phyloP scores from a whole-genome alignment of 139 green algal genomes.

The Chlorella sp. region DNA sequence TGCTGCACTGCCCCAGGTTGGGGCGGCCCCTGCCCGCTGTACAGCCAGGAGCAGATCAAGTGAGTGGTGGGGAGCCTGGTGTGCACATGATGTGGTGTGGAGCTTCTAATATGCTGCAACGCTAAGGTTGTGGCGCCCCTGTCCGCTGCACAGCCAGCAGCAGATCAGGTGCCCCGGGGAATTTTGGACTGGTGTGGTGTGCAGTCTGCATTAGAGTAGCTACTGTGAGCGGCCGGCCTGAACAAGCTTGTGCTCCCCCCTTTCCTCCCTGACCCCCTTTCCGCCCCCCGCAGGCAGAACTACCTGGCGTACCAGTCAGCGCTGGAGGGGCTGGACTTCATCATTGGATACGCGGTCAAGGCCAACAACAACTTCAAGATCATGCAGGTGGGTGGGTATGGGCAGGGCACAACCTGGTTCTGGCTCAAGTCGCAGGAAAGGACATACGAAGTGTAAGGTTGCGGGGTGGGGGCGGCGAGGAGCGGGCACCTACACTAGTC shows the following conservation, averaged over 20 bases:
- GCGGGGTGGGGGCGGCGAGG: no score
- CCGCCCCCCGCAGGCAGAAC: slow-evolving; percentile 56
- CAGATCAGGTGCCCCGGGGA: slow-evolving; percentile 27
- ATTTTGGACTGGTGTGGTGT: background rate
- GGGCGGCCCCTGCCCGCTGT: slow-evolving; percentile 91
- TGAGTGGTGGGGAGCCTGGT: background rate
- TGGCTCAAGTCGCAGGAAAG: no score
- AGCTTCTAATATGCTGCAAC: background rate
- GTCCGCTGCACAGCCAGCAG: slow-evolving; percentile 94
- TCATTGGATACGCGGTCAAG: slow-evolving; percentile 98
- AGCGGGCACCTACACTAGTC: no score
- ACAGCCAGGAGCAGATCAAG: slow-evolving; percentile 73
- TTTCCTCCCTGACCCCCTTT: background rate
- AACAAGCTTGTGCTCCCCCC: background rate
- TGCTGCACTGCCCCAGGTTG: no score
- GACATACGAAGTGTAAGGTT: no score
- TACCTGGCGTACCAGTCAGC: slow-evolving; percentile 87
- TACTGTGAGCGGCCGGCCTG: no score
- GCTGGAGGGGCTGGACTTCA: slow-evolving; percentile 83
- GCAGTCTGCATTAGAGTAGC: no score
- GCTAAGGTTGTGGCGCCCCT: slow-evolving; percentile 67
- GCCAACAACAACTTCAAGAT: slow-evolving; percentile 98
- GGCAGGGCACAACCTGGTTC: no score
- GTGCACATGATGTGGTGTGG: background rate
- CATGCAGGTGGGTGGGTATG: slow-evolving; percentile 74